Conservation (phyloP, 768 basidiomycete genomes). For the Cyclocybe cylindracea region DNA sequence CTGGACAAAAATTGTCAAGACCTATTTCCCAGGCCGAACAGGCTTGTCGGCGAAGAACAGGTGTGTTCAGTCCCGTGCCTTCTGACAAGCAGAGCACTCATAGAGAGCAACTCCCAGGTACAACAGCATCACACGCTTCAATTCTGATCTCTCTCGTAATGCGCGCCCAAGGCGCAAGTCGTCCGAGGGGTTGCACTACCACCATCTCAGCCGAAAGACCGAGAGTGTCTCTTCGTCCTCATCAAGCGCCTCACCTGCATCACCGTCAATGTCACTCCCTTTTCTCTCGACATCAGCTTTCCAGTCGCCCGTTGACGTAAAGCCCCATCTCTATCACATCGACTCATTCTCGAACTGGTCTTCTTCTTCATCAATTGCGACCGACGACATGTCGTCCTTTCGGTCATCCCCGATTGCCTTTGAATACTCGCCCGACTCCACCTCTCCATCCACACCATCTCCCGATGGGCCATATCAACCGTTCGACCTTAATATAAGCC, state of each 20-base stretch:
- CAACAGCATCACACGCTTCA: slow-evolving; percentile 53
- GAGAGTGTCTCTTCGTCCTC: slow-evolving; percentile 42
- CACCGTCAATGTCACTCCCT: slow-evolving; percentile 24
- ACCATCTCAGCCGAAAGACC: slow-evolving; percentile 30
- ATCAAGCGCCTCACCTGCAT: slow-evolving; percentile 42
- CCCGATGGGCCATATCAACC: slow-evolving; percentile 30
- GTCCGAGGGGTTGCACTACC: slow-evolving; percentile 30
- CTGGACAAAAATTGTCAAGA: slow-evolving; percentile 64
- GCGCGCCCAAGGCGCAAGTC: slow-evolving; percentile 38
- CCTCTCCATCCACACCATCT: slow-evolving; percentile 28
- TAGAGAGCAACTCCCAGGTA: slow-evolving; percentile 31
- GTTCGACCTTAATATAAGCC: slow-evolving; percentile 34
- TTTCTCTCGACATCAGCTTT: slow-evolving; percentile 23
- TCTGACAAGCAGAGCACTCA: background rate
- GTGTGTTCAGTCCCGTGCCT: slow-evolving; percentile 25
- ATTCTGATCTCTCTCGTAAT: slow-evolving; percentile 36
- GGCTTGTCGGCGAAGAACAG: slow-evolving; percentile 63
- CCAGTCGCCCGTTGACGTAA: slow-evolving; percentile 15
- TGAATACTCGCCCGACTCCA: slow-evolving; percentile 21
- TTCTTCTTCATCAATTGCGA: slow-evolving; percentile 30
- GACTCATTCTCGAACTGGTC: slow-evolving; percentile 28
- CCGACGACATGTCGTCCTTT: slow-evolving; percentile 30
- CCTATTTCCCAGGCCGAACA: slow-evolving; percentile 60
- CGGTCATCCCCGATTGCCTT: slow-evolving; percentile 26
- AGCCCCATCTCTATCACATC: slow-evolving; percentile 25